Evolutionary conservation across 2,329 filamentous ascomycete species (phyloP), one percentile per base, ranked within the genome.

Genomic region (Ascochyta viciae-villosae): DNA sequence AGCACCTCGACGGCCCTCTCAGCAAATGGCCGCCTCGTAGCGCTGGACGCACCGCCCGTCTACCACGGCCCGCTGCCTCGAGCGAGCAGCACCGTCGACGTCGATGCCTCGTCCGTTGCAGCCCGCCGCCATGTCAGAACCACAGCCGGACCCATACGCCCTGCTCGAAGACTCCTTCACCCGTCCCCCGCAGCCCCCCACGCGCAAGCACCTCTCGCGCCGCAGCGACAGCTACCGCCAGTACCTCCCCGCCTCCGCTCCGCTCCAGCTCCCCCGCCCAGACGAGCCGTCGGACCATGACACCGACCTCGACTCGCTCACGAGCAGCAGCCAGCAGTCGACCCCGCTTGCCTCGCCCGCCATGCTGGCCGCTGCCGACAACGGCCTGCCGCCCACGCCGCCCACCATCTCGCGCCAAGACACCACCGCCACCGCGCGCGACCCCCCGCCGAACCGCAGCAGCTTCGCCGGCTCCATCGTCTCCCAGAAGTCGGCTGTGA

Each of bases 311-410:
- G 62, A 60, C 0, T 67, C 72, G 24, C 55, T 61, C 16, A 42
- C 58, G 58, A 65, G 62, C 57, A 65, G 62, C 57, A 69, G 58
- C 58, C 61, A 67, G 51, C 57, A 71, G 35, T 58, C 56, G 16
- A 67, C 71, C 15, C 70, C 69, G 27, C 63, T 75, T 15, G 63
- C 65, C 22, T 72, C 72, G 31, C 68, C 73, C 1, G 60, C 53
- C 44, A 39, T 64, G 19, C 40, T 68, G 43, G 65, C 58, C 47
- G 62, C 64, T 27, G 60, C 74, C 55, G 70, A 75, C 51, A 72
- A 64, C 43, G 76, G 74, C 34, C 72, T 81, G 16, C 79, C 79
- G 35, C 78, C 78, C 10, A 81, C 79, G 10, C 79, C 79, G 27
- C 79, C 79, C 12, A 78, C 76, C 6, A 73, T 71, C 49, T 72